Conservation (phyloP, 345 rosid species). For the Linum lewisii region DNA sequence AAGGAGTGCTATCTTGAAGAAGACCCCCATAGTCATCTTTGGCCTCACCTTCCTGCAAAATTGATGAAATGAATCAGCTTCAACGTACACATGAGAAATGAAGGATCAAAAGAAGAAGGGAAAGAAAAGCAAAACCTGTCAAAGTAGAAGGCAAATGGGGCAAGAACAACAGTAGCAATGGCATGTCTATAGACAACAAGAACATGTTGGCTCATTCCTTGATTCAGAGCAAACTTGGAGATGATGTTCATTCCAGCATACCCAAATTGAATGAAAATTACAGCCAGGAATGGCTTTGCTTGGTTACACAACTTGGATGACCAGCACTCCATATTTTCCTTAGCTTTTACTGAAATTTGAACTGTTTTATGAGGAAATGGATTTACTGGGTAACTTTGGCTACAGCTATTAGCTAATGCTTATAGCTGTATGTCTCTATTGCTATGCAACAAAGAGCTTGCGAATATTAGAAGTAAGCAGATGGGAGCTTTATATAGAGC, state of each 20-base stretch:
- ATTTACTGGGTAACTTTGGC: not conserved
- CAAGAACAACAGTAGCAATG: slow-evolving; percentile 43
- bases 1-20: slow-evolving; percentile 51
- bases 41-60: slow-evolving; percentile 71
- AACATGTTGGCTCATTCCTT: slow-evolving; percentile 60
- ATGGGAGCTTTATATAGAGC: not conserved
- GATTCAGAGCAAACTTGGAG: slow-evolving; percentile 39
- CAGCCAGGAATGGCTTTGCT: slow-evolving; percentile 45
- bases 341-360: no score
- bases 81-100: no score
- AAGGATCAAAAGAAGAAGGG: no score
- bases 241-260: slow-evolving; percentile 45
- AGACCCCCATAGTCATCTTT: slow-evolving; percentile 55
- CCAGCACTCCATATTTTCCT: not conserved
- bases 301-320: not conserved
- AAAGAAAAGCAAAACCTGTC: no score
- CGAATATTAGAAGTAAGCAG: not conserved
- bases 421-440: not conserved
- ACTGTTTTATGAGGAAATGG: no score
- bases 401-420: not conserved
- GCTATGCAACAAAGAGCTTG: not conserved
- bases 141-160: slow-evolving; percentile 66
- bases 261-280: slow-evolving; percentile 51
- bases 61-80: no score
- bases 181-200: slow-evolving; percentile 63